Percentiles rank a stretch among this genome's conserved stretches.
Conservation (phyloP, 768 basidiomycete genomes). For the Xanthoconium purpureum region DNA sequence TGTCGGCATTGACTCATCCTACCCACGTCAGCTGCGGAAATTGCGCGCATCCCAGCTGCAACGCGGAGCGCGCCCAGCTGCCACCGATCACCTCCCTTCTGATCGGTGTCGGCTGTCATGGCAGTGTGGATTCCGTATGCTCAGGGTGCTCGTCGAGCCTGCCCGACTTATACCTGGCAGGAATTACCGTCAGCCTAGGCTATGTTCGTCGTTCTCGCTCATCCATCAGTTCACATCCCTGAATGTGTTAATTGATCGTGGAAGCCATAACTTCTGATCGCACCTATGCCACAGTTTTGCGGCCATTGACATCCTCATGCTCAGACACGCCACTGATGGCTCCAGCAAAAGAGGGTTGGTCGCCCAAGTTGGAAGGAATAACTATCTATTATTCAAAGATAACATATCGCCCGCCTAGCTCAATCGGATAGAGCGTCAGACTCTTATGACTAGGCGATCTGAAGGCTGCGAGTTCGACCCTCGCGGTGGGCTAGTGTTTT, state of each 20-base stretch:
- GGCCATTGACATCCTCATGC: slow-evolving; percentile 15
- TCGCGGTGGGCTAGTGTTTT: slow-evolving; percentile 52
- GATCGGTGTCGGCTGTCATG: slow-evolving; percentile 21
- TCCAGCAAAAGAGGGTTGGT: no score
- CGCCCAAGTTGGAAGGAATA: no score
- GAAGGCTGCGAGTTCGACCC: slow-evolving; percentile 65
- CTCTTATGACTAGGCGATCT: slow-evolving; percentile 52
- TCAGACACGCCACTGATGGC: neutral
- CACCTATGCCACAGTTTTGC: slow-evolving; percentile 25
- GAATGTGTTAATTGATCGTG: slow-evolving; percentile 9
- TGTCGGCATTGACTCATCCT: slow-evolving; percentile 17
- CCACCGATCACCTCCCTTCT: slow-evolving; percentile 26
- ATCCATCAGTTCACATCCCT: slow-evolving; percentile 14
- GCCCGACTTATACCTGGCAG: no score
- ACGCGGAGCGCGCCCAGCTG: slow-evolving; percentile 19
- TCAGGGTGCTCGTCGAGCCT: no score
- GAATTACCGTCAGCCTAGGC: no score
- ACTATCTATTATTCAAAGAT: neutral
- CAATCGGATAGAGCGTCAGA: slow-evolving; percentile 69
- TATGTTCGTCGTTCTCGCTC: no score
- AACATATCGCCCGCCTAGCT: slow-evolving; percentile 51
- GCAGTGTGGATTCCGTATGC: slow-evolving; percentile 3
- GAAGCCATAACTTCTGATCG: neutral
- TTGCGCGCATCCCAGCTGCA: slow-evolving; percentile 5
- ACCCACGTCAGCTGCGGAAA: slow-evolving; percentile 25